Base-by-base conservation (phyloP, 805 yeast genomes). In the Cyberlindnera euphorbiae region DNA sequence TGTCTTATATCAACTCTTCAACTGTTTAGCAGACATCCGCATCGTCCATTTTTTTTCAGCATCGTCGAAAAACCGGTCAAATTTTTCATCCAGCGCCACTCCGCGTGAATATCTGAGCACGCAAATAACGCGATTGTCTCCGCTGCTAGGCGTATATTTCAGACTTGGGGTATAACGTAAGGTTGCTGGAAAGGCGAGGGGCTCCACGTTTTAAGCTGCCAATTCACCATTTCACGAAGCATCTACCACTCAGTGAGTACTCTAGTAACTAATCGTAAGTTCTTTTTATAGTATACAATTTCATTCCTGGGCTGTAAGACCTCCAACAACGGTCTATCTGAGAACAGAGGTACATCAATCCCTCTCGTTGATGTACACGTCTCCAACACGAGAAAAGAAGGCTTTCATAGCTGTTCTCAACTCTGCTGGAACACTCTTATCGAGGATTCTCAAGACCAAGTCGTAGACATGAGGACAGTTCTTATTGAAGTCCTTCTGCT, bases 401-500 rank as follows among this genome's bases (percentile, higher is more conserved):
- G 65, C 67, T 56, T 72, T 73, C 26, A 83, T 63, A 0, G 87
- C 79, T 4, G 60, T 53, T 46, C 90, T 66, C 46, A 83, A 59
- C 41, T 82, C 88, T 0, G 71, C 58, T 19, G 80, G 71, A 42
- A 81, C 66, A 44, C 71, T 71, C 61, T 77, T 79, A 42, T 77
- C 77, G 41, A 84, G 67, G 31, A 82, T 65, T 36, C 64, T 65
- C 53, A 82, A 60, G 22, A 80, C 76, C 33, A 77, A 62, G 23
- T 66, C 69, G 58, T 81, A 83, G 64, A 82, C 72, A 14, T 58
- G 66, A 0, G 86, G 77, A 48, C 83, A 71, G 50, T 75, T 67
- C 35, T 58, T 58, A 24, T 56, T 56, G 56, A 86, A 87, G 57
- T 87, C 95, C 1, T 64, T 74, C 33, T 79, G 84, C 49, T 82